These are phyloP conservation scores for Solanum medicagineum DNA, from an alignment of 257 asterid species.

Conservation along the genomic window DNA sequence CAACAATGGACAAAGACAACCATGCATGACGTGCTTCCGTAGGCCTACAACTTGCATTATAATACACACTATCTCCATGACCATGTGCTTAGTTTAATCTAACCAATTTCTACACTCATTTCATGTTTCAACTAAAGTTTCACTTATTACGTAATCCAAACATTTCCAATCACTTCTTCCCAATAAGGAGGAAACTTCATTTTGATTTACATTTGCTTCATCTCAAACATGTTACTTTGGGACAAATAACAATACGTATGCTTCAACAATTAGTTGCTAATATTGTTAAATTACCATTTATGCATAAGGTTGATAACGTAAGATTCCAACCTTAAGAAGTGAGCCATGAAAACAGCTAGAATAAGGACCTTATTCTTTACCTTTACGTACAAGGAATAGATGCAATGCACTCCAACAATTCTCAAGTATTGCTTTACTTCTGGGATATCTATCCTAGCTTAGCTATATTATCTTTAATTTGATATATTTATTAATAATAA, in stretches of 20 bases:
- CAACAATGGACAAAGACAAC: not conserved
- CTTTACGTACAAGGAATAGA: not conserved
- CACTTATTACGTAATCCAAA: not conserved
- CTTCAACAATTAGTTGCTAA: not conserved
- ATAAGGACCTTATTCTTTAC: not conserved
- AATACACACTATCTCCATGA: not conserved
- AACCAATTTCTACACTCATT: not conserved
- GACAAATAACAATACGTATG: not conserved
- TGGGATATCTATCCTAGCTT: not conserved
- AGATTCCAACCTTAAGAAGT: not conserved
- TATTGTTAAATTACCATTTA: not conserved
- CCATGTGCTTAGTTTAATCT: not conserved
- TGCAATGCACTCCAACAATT: not conserved
- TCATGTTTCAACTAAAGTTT: not conserved
- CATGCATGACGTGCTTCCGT: not conserved
- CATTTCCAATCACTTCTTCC: not conserved
- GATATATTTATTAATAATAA: not conserved
- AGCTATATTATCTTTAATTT: not conserved
- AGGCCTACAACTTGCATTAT: not conserved
- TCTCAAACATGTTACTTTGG: not conserved
- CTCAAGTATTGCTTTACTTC: not conserved
- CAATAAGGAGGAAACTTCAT: not conserved
- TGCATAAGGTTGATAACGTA: not conserved
- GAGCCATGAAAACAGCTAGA: not conserved
- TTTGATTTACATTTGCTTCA: not conserved